Evolutionary conservation across 257 asterid genomes (phyloP).

Genomic region (Gentiana dahurica): DNA sequence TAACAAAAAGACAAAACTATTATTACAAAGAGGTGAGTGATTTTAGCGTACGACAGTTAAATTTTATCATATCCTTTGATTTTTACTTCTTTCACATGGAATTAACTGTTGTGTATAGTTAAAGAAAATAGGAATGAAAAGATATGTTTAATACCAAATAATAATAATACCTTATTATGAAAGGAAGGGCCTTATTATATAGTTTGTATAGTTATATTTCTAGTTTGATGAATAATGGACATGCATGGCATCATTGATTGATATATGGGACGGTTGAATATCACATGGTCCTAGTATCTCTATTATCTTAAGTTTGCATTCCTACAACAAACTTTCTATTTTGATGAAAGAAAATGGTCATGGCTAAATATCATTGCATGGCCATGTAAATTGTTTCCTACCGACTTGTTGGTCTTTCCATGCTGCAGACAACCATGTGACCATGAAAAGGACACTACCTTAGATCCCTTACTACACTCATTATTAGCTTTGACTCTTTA

Average conservation of each 20-base stretch:
- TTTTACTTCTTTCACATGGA: too few species aligned
- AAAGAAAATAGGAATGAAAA: too few species aligned
- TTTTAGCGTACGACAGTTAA: too few species aligned
- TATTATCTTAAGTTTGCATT: background rate
- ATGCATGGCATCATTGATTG: background rate
- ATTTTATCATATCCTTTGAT: too few species aligned
- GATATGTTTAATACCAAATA: too few species aligned
- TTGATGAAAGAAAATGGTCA: background rate
- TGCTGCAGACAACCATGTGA: constrained; percentile 14
- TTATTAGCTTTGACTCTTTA: background rate
- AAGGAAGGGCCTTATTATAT: too few species aligned
- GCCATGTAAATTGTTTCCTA: constrained; percentile 8
- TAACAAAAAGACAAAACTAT: too few species aligned
- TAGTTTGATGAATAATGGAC: too few species aligned
- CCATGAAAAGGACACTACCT: background rate
- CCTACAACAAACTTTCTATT: background rate
- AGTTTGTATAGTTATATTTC: too few species aligned
- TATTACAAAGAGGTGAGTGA: too few species aligned
- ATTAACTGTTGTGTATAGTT: too few species aligned
- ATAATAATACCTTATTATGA: too few species aligned
- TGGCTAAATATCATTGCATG: constrained; percentile 1
- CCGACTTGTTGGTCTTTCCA: background rate
- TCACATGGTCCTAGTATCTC: constrained; percentile 11
- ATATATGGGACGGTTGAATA: constrained; percentile 9
- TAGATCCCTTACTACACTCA: background rate